A percentile compares a stretch with the other conserved stretches of the same genome.
These are phyloP conservation scores for Geoglossum glabrum DNA, from an alignment of 495 filamentous ascomycete species.

Conservation along the genomic window DNA sequence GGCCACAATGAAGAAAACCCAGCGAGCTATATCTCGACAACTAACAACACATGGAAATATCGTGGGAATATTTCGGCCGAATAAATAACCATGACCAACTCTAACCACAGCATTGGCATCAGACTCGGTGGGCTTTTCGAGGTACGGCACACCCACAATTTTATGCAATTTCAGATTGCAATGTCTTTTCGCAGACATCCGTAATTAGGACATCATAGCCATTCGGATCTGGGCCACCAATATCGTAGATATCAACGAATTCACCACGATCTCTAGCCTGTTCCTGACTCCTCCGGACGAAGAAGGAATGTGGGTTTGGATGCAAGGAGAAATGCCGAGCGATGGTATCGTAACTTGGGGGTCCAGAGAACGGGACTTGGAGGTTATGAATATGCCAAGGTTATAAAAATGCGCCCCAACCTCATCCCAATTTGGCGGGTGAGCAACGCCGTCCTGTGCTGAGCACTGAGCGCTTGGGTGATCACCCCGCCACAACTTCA, in stretches of 20 bases:
- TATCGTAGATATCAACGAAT: not conserved
- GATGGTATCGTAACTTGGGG: not conserved
- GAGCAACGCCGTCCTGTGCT: not conserved
- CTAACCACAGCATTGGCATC: too few relatives aligned
- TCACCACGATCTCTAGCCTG: not conserved
- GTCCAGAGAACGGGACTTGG: not conserved
- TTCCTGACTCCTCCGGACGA: not conserved
- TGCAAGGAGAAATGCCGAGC: not conserved
- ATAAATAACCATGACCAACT: not conserved
- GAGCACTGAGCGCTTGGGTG: not conserved
- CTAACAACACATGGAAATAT: conserved; percentile 1
- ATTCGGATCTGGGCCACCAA: not conserved
- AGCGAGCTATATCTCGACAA: conserved; percentile 1
- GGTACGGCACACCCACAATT: conserved; percentile 4
- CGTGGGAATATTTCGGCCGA: not conserved
- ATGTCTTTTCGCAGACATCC: not conserved
- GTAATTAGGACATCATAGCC: conserved; percentile 4
- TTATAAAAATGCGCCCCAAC: too few relatives aligned
- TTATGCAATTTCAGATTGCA: conserved; percentile 2
- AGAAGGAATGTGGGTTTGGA: not conserved
- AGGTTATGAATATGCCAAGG: too few relatives aligned
- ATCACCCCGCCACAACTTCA: not conserved
- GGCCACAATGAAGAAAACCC: conserved; percentile 10
- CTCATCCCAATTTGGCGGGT: too few relatives aligned
- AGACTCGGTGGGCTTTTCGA: not conserved